Base-by-base conservation (phyloP, 208 protist species). In the Angomonas ambiguus region DNA sequence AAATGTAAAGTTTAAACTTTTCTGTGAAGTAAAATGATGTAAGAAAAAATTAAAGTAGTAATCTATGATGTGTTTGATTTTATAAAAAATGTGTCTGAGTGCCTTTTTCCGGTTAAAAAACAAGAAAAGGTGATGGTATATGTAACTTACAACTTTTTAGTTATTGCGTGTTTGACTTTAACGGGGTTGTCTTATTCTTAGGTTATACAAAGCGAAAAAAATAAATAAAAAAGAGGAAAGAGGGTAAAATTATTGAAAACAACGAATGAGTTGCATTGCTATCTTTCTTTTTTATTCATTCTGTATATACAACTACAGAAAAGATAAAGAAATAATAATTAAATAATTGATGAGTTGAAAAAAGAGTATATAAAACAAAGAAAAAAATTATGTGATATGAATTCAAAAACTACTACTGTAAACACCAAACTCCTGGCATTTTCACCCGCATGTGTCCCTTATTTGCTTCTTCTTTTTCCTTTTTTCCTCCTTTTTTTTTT, bases 141-240 rank as follows among this genome's bases (percentile, higher is more conserved):
- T n/a, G n/a, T n/a, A n/a, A n/a, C n/a, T n/a, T n/a, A n/a, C n/a
- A n/a, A n/a, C n/a, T n/a, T n/a, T n/a, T n/a, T n/a, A n/a, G n/a
- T n/a, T n/a, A n/a, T n/a, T n/a, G n/a, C n/a, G n/a, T n/a, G n/a
- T n/a, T n/a, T n/a, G n/a, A n/a, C n/a, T n/a, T n/a, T n/a, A n/a
- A n/a, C n/a, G n/a, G n/a, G n/a, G n/a, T n/a, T n/a, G n/a, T n/a
- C n/a, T n/a, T n/a, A n/a, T n/a, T n/a, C n/a, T n/a, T n/a, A n/a
- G n/a, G n/a, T n/a, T n/a, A 45, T 45, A 45, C 38, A n/a, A 45
- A 45, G 11, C 8, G 38, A 45, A 45, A 45, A 61, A 35, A 61
- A 35, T 38, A 56, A 24, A 30, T 34, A 61, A 33, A 61, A 31
- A 18, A 57, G 20, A 24, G 18, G 10, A 57, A 57, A 57, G 51